These are phyloP conservation scores for Candida patagonica DNA, from an alignment of 805 yeast genomes.

Conservation along the genomic window DNA sequence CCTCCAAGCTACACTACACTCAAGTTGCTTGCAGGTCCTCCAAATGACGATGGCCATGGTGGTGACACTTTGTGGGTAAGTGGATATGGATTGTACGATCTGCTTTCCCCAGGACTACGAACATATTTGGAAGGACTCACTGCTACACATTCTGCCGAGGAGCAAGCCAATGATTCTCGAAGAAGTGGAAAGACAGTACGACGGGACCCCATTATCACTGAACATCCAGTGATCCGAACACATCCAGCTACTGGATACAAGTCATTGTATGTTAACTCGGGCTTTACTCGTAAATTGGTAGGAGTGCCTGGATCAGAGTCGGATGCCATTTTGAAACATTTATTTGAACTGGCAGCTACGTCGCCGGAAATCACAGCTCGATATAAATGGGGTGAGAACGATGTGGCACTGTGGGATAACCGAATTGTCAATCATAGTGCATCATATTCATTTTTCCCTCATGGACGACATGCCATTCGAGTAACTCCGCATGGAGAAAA, in stretches of 20 bases:
- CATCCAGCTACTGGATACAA: constrained; percentile 67
- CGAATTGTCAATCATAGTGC: constrained; percentile 63
- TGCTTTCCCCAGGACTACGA: constrained; percentile 43
- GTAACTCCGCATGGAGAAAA: constrained; percentile 69
- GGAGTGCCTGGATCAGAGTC: constrained; percentile 65
- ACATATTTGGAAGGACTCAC: constrained; percentile 44
- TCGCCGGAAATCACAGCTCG: constrained; percentile 57
- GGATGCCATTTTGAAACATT: constrained; percentile 44
- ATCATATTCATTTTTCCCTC: constrained; percentile 62
- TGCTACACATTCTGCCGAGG: constrained; percentile 51
- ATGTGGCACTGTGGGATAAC: constrained; percentile 73
- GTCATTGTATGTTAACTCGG: constrained; percentile 47
- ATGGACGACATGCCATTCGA: constrained; percentile 63
- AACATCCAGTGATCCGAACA: constrained; percentile 62
- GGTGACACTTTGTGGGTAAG: constrained; percentile 52
- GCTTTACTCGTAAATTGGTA: constrained; percentile 54
- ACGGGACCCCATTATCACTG: constrained; percentile 51
- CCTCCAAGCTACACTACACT: constrained; percentile 45
- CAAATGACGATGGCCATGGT: constrained; percentile 28
- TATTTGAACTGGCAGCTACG: constrained; percentile 43
- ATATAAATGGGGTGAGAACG: constrained; percentile 59
- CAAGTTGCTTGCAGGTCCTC: constrained; percentile 24
- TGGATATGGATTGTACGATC: constrained; percentile 51
- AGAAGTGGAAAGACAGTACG: constrained; percentile 54
- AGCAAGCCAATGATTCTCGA: constrained; percentile 52